Evolutionary conservation across 75 land plant genomes (phyloP), one percentile per base, ranked within the genome.

Genomic region (Ceratopteris richardii): DNA sequence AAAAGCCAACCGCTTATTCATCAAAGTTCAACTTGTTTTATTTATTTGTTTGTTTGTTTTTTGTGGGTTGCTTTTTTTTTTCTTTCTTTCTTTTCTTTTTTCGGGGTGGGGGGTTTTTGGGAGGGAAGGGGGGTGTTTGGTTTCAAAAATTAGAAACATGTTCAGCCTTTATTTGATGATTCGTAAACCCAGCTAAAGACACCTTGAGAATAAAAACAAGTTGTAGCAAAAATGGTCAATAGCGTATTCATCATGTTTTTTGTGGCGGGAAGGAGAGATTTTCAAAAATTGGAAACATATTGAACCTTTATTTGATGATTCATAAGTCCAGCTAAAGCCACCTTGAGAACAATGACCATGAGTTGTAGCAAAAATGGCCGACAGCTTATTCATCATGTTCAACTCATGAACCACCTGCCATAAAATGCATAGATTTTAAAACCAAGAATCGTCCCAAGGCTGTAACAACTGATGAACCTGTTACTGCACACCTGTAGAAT

Each of bases 321-420:
- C 54, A 14, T 26, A 28, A 24, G 14, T 21, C 54, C 54, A 52
- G 27, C 54, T 52, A 18, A 52, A 52, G 2, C 54, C 54, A 52
- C 28, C 54, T 52, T 52, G 54, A 2, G 29, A 24, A 52, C 25
- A 4, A 26, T 26, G 54, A 4, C 29, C 29, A 11, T 1, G 2
- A 23, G 29, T 24, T 12, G 54, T 26, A 26, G 54, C 29, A 26
- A 11, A 52, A 11, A 26, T 23, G 18, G 54, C 27, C 9, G 54
- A 52, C 1, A 52, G 7, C 14, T 52, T 52, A 52, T 52, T 52
- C 2, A 11, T 14, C 2, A 2, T 9, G 25, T 52, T 14, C 23
- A 52, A 24, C 25, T 52, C 54, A 26, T 52, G 54, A 14, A 52
- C 54, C 1, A 23, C 28, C 54, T 52, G 54, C 54, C 23, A 18